Evolutionary conservation across 495 filamentous ascomycete genomes (phyloP).

Genomic region (Acidomyces sp.): DNA sequence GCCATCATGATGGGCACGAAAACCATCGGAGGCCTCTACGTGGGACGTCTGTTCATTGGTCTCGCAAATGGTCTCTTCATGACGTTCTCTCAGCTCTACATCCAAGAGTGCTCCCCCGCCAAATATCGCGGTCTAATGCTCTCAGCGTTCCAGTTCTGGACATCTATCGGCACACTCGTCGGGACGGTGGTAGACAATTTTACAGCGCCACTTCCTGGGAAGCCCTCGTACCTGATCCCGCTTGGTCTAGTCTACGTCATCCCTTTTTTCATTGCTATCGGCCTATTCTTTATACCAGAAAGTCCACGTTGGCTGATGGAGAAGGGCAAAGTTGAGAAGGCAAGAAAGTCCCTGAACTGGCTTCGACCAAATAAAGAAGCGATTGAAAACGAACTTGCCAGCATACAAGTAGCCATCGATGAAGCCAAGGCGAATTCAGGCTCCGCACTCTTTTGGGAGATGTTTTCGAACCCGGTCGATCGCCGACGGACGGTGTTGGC

Average conservation of each 20-base stretch:
- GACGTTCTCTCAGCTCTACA: conserved; percentile 49
- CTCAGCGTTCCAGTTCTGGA: conserved; percentile 38
- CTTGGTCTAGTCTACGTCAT: conserved; percentile 47
- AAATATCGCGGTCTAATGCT: conserved; percentile 39
- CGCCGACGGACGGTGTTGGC: conserved; percentile 38
- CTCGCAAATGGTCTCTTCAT: conserved; percentile 45
- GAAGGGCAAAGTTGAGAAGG: conserved; percentile 36
- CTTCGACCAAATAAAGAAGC: conserved; percentile 35
- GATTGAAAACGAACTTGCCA: conserved; percentile 34
- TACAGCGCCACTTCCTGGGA: conserved; percentile 35
- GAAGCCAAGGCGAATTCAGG: conserved; percentile 8
- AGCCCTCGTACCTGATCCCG: conserved; percentile 43
- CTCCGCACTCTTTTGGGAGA: conserved; percentile 31
- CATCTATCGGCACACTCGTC: conserved; percentile 40
- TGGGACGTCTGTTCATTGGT: conserved; percentile 43
- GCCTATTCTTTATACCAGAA: conserved; percentile 49
- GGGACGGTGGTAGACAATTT: conserved; percentile 53
- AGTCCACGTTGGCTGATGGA: conserved; percentile 51
- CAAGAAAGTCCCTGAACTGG: conserved; percentile 34
- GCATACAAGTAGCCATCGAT: conserved; percentile 7
- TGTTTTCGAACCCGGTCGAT: conserved; percentile 40
- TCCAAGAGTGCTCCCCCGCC: conserved; percentile 41
- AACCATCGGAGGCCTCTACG: conserved; percentile 41
- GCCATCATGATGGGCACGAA: conserved; percentile 46
- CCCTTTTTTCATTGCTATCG: conserved; percentile 37